Conservation (phyloP, 2,329 filamentous ascomycete genomes). For the Cryphonectria radicalis region DNA sequence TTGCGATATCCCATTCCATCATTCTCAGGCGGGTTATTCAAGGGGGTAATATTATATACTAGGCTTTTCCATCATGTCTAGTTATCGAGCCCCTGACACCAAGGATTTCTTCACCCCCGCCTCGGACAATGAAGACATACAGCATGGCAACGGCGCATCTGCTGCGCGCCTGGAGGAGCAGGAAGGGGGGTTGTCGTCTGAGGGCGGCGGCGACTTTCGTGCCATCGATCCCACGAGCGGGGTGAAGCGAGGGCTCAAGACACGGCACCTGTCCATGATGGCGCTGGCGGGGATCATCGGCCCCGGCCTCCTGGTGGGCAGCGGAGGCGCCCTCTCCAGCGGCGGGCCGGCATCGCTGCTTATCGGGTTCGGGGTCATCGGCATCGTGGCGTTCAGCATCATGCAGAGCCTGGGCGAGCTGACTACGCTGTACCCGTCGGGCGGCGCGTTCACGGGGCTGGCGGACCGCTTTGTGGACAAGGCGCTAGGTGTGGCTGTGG, state of each 20-base stretch:
- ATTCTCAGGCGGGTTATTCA: not conserved
- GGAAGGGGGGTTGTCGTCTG: slow-evolving; percentile 31
- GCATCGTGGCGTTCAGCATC: slow-evolving; percentile 67
- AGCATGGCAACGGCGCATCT: slow-evolving; percentile 6
- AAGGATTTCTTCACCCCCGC: slow-evolving; percentile 14
- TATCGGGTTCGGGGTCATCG: slow-evolving; percentile 75
- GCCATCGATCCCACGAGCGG: slow-evolving; percentile 64
- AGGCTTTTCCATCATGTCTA: slow-evolving; percentile 10
- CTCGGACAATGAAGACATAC: slow-evolving; percentile 8
- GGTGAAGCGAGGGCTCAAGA: slow-evolving; percentile 72
- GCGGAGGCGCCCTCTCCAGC: slow-evolving; percentile 68
- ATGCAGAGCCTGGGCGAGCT: slow-evolving; percentile 78
- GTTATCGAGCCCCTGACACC: slow-evolving; percentile 15
- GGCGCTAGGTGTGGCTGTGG: slow-evolving; percentile 69
- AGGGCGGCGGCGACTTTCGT: slow-evolving; percentile 47
- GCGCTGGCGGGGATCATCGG: slow-evolving; percentile 67
- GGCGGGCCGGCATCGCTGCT: slow-evolving; percentile 74
- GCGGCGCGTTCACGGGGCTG: slow-evolving; percentile 72
- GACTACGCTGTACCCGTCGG: slow-evolving; percentile 73
- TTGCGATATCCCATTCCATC: not conserved
- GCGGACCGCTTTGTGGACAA: slow-evolving; percentile 73
- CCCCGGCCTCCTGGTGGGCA: slow-evolving; percentile 72
- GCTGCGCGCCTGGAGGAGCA: slow-evolving; percentile 39
- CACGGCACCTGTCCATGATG: slow-evolving; percentile 70
- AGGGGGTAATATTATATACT: not conserved